A percentile compares a stretch with the other conserved stretches of the same genome.
Evolutionary conservation across 176 grass and related monocot species (phyloP).

Genomic region (sorghum (Sorghum bicolor)): Sorghum_bicolor_NCBIv3 NC_012870.2:22025001-22025500

Average conservation of each 20-base stretch:
- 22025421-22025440: not conserved
- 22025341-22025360: not conserved
- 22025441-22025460: not conserved
- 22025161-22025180: constrained; percentile 46
- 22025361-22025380: not conserved
- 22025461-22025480: not conserved
- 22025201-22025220: constrained; percentile 59
- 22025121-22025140: constrained; percentile 48
- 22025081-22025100: constrained; percentile 48
- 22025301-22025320: not conserved
- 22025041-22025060: constrained; percentile 59
- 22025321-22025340: not conserved
- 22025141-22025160: not conserved
- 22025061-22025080: constrained; percentile 34
- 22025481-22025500: not conserved
- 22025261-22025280: constrained; percentile 37
- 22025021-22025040: constrained; percentile 48
- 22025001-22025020: constrained; percentile 70
- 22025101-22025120: constrained; percentile 30
- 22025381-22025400: not conserved
- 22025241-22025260: constrained; percentile 64
- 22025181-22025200: constrained; percentile 57
- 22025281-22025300: constrained; percentile 34
- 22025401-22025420: not conserved
- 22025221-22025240: constrained; percentile 1